Evolutionary conservation across 495 filamentous ascomycete species (phyloP), one percentile per base, ranked within the genome.

Genomic region (Aspergillus kassunensis): DNA sequence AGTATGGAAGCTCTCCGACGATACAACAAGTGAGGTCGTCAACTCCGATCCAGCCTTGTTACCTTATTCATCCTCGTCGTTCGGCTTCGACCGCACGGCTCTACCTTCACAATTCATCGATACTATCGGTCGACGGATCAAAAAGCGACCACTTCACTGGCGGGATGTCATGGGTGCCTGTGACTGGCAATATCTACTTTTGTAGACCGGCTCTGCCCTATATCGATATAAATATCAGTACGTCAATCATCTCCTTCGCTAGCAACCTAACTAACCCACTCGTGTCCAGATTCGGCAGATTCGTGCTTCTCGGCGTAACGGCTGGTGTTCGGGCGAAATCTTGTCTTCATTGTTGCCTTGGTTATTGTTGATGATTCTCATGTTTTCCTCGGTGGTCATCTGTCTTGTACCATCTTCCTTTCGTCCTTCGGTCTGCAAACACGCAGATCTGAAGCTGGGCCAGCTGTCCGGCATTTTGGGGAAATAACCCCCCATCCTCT

Each of bases 161-260:
- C 78, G 92, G 72, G 90, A 96, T 70, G 78, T 93, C 58, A 97
- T 97, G 92, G 78, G 77, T 69, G 81, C 82, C 65, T 89, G 90
- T 69, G 80, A 81, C 59, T 96, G 89, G 91, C 83, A 89, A 63
- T 91, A 87, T 74, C 72, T 97, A 61, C 78, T 97, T 67, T 89
- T 97, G 64, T 95, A 78, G 29, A 6, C 8, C 23, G 21, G 7
- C n/a, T n/a, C n/a, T n/a, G n/a, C n/a, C n/a, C n/a, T n/a, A n/a
- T n/a, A 27, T 8, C 21, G 21, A 21, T 29, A 15, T 21, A 40
- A 40, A 19, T 37, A 23, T 34, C 35, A 23, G 27, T 44, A 44
- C 31, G 13, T 11, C 24, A 12, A 3, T 4, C 8, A 10, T 31
- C 15, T 9, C 15, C 13, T 9, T 30, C 2, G 2, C 16, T 5